phyloP scores from a whole-genome alignment of 805 yeast species.

The Nakazawaea pomicola region DNA sequence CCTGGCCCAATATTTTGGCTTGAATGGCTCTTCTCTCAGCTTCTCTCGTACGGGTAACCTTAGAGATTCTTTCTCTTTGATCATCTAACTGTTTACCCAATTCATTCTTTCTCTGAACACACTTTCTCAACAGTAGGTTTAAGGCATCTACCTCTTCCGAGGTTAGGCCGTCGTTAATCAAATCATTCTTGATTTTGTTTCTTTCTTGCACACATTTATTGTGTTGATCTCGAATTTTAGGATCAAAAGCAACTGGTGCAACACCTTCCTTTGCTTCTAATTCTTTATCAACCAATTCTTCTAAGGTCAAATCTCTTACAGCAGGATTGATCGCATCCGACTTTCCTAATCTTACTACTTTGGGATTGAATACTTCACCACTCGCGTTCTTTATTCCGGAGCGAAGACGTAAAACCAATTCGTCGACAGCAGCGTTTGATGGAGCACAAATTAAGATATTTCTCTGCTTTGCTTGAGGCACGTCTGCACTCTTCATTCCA shows the following conservation, averaged over 20 bases:
- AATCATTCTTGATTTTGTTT: conserved; percentile 43
- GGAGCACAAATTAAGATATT: conserved; percentile 94
- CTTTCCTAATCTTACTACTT: conserved; percentile 82
- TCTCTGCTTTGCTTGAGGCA: conserved; percentile 21
- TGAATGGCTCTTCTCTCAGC: conserved; percentile 73
- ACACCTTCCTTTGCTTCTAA: conserved; percentile 35
- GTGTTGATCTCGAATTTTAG: conserved; percentile 44
- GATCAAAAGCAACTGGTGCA: conserved; percentile 36
- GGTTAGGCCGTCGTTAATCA: conserved; percentile 15
- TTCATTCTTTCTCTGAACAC: conserved; percentile 59
- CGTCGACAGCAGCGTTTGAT: conserved; percentile 98
- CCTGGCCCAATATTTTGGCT: conserved; percentile 60
- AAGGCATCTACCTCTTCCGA: conserved; percentile 42
- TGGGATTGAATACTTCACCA: conserved; percentile 54
- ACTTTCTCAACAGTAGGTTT: conserved; percentile 46
- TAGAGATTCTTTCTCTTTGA: conserved; percentile 67
- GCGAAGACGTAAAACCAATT: conserved; percentile 76
- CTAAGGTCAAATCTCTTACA: conserved; percentile 79
- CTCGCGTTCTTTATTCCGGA: conserved; percentile 57
- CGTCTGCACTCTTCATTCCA: conserved; percentile 5
- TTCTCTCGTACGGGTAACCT: conserved; percentile 70
- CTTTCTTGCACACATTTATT: conserved; percentile 52
- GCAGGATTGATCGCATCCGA: conserved; percentile 81
- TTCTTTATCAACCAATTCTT: conserved; percentile 72
- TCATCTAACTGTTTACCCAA: conserved; percentile 72